Evolutionary conservation across 768 basidiomycete species (phyloP), one percentile per base, ranked within the genome.

Genomic region (Tricholoma furcatifolium): DNA sequence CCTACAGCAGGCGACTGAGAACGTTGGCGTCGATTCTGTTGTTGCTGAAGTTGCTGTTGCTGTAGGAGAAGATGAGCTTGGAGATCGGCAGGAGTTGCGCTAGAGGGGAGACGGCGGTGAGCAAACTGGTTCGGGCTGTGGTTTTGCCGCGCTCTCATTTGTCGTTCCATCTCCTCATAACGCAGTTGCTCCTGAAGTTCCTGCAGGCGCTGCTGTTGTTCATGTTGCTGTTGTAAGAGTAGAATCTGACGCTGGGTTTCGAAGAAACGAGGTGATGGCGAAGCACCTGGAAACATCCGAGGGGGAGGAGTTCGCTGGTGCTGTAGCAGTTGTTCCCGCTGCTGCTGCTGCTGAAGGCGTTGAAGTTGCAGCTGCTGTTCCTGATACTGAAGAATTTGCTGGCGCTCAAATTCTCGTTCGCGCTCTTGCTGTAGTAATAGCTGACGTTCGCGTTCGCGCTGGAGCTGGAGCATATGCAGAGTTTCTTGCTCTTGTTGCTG

Each of bases 221-320:
- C 80, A 59, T 87, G 82, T 58, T 88, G 83, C 54, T 87, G 83
- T 60, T 87, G 87, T 17, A 85, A 70, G 38, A 84, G 73, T 52
- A 87, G 65, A 47, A 84, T 78, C 63, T 88, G 88, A 42, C 87
- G 83, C 53, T 88, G 78, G 62, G 87, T 84, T 53, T 88, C 87
- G 52, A 86, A 79, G 67, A 90, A 88, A 17, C 87, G 81, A n/a
- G 87, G 88, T 2, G 88, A 89, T 60, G 88, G 88, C 3, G 86
- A 83, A 18, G 81, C 79, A 18, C 58, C 56, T 5, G 87, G 83
- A 24, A 82, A 79, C 83, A 89, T 83, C 36, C 87, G 80, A 24
- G 88, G 87, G 24, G 88, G 85, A 2, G 89, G 85, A 0, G 86
- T 85, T 23, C 74, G 75, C 52, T 76, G 77, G 55, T 74, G 76